Conservation (phyloP, 768 basidiomycete species). For the Phaeotremella fagi region DNA sequence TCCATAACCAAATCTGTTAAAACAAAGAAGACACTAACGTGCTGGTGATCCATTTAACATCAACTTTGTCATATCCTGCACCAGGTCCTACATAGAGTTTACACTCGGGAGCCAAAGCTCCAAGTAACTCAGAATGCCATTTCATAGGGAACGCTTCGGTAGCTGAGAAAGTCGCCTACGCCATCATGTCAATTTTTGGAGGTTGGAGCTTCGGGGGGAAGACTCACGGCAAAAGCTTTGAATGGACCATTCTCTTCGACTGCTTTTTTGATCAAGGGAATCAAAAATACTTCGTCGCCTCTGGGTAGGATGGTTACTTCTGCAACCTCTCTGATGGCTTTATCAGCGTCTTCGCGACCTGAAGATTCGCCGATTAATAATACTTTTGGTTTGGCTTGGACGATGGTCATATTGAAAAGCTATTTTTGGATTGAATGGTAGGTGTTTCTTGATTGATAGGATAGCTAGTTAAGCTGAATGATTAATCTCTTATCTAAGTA, state of each 20-base stretch:
- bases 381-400: not conserved
- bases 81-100: slow-evolving; percentile 26
- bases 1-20: not conserved
- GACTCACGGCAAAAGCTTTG: slow-evolving; percentile 21
- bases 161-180: slow-evolving; percentile 10
- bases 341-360: not conserved
- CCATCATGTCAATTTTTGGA: not conserved
- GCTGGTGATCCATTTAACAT: slow-evolving; percentile 44
- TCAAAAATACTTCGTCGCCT: slow-evolving; percentile 6
- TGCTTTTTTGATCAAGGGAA: slow-evolving; percentile 7
- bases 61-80: slow-evolving; percentile 47
- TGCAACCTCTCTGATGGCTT: not conserved
- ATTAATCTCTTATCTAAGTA: too few relatives aligned
- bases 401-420: too few relatives aligned
- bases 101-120: slow-evolving; percentile 18
- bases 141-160: slow-evolving; percentile 12
- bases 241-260: slow-evolving; percentile 24
- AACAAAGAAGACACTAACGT: slow-evolving; percentile 17
- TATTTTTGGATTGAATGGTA: too few relatives aligned
- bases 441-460: too few relatives aligned
- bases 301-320: slow-evolving; percentile 9
- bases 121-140: slow-evolving; percentile 14
- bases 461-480: too few relatives aligned
- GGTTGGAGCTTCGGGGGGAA: not conserved
- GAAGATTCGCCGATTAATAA: not conserved